Evolutionary conservation across 2,329 filamentous ascomycete genomes (phyloP), one percentile per base, ranked within the genome.

Genomic region (Aurifilum marmelostoma): DNA sequence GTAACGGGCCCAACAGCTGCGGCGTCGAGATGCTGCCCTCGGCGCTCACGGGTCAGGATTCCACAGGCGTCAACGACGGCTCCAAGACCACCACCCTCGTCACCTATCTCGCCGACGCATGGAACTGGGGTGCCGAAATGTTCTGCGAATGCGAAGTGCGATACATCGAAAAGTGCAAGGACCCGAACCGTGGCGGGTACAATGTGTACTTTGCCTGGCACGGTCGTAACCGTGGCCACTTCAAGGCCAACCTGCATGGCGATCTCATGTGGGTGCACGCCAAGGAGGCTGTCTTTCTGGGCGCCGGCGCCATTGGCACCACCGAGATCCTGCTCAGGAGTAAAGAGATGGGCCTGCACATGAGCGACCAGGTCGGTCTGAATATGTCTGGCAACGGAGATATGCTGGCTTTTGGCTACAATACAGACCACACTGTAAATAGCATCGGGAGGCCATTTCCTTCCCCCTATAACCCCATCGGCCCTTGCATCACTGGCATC

Each of bases 91-190:
- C 86, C 14, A 90, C 87, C 0, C 80, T 89, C 1, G 87, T 90
- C 50, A 92, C 89, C 0, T 92, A 92, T 73, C 79, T 92, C 9
- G 83, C 87, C 9, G 89, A 92, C 76, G 89, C 90, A 1, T 91
- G 89, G 89, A 90, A 91, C 73, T 90, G 88, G 88, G 90, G 89
- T 11, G 88, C 89, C 16, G 89, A 92, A 74, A 87, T 92, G 77
- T 92, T 92, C 71, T 92, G 89, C 76, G 85, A 89, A 73, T 89
- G 88, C 70, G 88, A 92, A 75, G 89, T 91, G 1, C 82, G 87
- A 59, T 86, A 90, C 73, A 80, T 92, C 64, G 83, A 86, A 67
- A 85, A 88, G 75, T 82, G 83, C 56, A 56, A 54, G n/a, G 71
- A 73, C 24, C 80, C 80, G 1, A 75, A 76, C 0, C 77, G 79